Percentiles rank a stretch among this genome's conserved stretches.
phyloP scores from a whole-genome alignment of 441 rosid species.

The Flueggea neowawraea region DNA sequence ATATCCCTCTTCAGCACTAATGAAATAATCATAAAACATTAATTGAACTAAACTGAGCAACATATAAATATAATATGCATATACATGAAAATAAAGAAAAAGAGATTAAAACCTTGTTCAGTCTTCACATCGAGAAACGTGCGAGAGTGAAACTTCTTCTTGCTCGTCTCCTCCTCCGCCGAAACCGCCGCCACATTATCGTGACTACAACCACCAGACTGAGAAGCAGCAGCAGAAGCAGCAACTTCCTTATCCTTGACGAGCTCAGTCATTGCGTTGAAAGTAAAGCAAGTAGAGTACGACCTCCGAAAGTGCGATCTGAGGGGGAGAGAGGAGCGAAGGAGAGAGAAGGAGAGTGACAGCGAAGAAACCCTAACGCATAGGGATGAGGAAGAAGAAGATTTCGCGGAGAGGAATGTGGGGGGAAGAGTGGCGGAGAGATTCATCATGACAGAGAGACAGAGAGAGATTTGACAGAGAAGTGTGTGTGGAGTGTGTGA shows the following conservation, averaged over 20 bases:
- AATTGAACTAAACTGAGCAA: not conserved
- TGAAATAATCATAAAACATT: not conserved
- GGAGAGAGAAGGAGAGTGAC: conserved; percentile 22
- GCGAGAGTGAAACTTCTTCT: conserved; percentile 41
- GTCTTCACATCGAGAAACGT: conserved; percentile 68
- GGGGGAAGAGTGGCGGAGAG: conserved; percentile 5
- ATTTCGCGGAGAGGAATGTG: conserved; percentile 15
- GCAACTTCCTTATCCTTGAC: conserved; percentile 35
- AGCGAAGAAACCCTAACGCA: conserved; percentile 34
- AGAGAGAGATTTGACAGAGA: conserved; percentile 3
- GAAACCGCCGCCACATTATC: conserved; percentile 3
- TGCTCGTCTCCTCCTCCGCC: conserved; percentile 7
- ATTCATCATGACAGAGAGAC: conserved; percentile 11
- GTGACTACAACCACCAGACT: too few species aligned
- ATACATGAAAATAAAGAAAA: not conserved
- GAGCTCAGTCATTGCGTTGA: conserved; percentile 60
- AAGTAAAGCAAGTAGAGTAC: conserved; percentile 27
- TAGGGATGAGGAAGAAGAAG: conserved; percentile 1
- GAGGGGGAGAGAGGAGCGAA: conserved; percentile 18
- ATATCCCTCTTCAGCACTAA: too few species aligned
- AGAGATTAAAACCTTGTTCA: conserved; percentile 51
- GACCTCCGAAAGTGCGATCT: conserved; percentile 20
- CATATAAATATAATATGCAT: not conserved
- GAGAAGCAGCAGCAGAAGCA: conserved; percentile 9
- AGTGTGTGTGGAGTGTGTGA: too few species aligned